These are phyloP conservation scores for Claviceps sp. DNA, from an alignment of 2,329 filamentous ascomycete species.

Conservation along the genomic window DNA sequence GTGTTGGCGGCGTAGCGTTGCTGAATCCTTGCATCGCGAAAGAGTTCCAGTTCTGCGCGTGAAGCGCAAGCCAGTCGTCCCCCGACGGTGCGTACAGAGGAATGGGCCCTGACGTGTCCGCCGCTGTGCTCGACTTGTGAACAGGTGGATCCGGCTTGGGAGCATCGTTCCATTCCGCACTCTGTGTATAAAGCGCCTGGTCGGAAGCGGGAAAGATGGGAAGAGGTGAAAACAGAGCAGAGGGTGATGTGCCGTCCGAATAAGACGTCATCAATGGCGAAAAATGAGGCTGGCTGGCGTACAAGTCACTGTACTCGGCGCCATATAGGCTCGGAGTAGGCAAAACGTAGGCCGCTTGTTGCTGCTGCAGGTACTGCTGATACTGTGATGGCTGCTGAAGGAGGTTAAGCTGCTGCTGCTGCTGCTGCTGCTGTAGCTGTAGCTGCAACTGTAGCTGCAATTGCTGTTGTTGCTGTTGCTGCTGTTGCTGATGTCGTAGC, in stretches of 20 bases:
- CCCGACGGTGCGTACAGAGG: slow-evolving; percentile 7
- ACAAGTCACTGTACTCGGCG: slow-evolving; percentile 28
- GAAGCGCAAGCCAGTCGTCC: no score
- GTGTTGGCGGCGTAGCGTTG: slow-evolving; percentile 43
- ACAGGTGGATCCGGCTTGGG: slow-evolving; percentile 16
- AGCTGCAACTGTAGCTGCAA: slow-evolving; percentile 6
- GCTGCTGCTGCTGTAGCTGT: background rate
- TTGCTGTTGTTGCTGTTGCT: slow-evolving; percentile 14
- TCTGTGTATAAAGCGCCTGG: slow-evolving; percentile 25
- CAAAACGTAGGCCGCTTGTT: slow-evolving; percentile 24
- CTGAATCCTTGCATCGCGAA: slow-evolving; percentile 31
- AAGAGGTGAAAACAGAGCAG: slow-evolving; percentile 39
- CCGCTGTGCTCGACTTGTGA: slow-evolving; percentile 13
- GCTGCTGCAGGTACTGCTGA: slow-evolving; percentile 21
- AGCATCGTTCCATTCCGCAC: slow-evolving; percentile 24
- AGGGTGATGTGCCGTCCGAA: slow-evolving; percentile 45
- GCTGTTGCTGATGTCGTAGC: slow-evolving; percentile 13
- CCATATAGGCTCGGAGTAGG: slow-evolving; percentile 20
- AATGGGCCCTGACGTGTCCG: slow-evolving; percentile 18
- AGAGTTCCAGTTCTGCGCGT: slow-evolving; percentile 27
- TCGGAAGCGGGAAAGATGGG: slow-evolving; percentile 28
- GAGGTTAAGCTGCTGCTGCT: background rate
- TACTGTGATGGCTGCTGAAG: slow-evolving; percentile 19
- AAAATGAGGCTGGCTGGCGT: slow-evolving; percentile 27
- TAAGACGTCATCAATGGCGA: slow-evolving; percentile 41